Base-by-base conservation (phyloP, 345 rosid species). In the Combretum micranthum region DNA sequence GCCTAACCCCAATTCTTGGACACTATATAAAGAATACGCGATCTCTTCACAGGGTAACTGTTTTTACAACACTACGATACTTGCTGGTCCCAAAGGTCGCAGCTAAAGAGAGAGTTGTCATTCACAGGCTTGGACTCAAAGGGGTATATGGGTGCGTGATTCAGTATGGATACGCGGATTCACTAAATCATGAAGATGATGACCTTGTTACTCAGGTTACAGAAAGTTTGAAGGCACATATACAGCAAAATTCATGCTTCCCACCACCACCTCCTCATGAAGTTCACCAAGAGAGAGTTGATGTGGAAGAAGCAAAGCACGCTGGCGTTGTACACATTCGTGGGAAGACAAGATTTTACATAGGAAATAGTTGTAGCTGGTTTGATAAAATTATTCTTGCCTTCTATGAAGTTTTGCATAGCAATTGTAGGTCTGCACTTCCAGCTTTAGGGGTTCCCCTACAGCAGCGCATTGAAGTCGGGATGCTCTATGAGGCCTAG, bases 1-100 rank as follows among this genome's bases (percentile, higher is more conserved):
- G 95, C 7, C 68, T 85, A 66, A 86, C 96, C 51, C 96, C 86
- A 48, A 64, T 91, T 56, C 84, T 84, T 10, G 87, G 90, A 50
- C 95, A 86, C 57, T 86, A 79, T 62, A 69, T 88, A 3, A 86
- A 90, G 70, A 91, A 84, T 64, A 69, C 82, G 82, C 84, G 83
- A 51, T 87, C 96, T 18, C 87, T 91, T 43, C 98, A 91, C 72
- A 70, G 62, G 26, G 85, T 91, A 56, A 84, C 89, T 22, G 71
- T 88, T 53, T 88, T 91, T 16, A 87, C 85, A 20, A 80, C 92
- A 16, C 86, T 91, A 50, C 63, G 72, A 52, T 84, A 82, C 76
- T 25, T 80, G 60, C 57, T 82, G 67, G 86, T 80, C 64, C 84
- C 92, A 0, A 85, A 74, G 64, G 92, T 85, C 47, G 73, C 68